Percentiles rank a stretch among this genome's conserved stretches.
Evolutionary conservation across 2,329 filamentous ascomycete genomes (phyloP).

Genomic region (Ophiostoma populinum): DNA sequence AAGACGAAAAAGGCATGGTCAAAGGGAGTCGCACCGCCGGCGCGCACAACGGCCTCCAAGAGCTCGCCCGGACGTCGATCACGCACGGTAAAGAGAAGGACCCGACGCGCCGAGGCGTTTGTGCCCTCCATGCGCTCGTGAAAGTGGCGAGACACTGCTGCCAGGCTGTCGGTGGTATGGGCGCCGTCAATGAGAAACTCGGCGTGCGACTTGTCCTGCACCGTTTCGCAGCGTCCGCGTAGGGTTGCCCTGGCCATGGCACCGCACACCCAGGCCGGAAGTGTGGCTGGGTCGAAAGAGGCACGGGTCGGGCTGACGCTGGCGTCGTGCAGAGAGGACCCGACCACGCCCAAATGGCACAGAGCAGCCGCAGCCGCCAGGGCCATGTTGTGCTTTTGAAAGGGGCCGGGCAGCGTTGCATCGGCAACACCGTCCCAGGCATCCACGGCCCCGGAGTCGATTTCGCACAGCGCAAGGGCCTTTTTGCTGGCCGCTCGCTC

Average conservation of each 20-base stretch:
- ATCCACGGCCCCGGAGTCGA: constrained; percentile 28
- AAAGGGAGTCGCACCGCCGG: constrained; percentile 14
- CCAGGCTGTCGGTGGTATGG: constrained; percentile 80
- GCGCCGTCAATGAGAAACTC: constrained; percentile 83
- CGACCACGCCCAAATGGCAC: constrained; percentile 10
- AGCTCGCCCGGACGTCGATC: constrained; percentile 38
- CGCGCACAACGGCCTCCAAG: constrained; percentile 28
- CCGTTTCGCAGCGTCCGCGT: constrained; percentile 59
- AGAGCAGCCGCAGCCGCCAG: constrained; percentile 20
- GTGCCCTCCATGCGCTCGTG: constrained; percentile 13
- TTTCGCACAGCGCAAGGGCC: constrained; percentile 25
- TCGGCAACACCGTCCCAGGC: constrained; percentile 31
- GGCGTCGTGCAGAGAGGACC: background rate
- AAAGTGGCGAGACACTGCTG: constrained; percentile 71
- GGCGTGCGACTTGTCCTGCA: constrained; percentile 53
- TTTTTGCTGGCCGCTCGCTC: constrained; percentile 35
- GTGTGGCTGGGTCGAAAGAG: constrained; percentile 31
- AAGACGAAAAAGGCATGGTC: constrained; percentile 11
- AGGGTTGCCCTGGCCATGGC: constrained; percentile 63
- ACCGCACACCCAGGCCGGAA: constrained; percentile 18
- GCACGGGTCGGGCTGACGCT: constrained; percentile 10
- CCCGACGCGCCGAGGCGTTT: constrained; percentile 17
- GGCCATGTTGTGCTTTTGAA: constrained; percentile 42
- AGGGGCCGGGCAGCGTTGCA: constrained; percentile 21
- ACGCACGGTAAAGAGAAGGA: constrained; percentile 82